These are phyloP conservation scores for Podospora australis DNA, from an alignment of 495 filamentous ascomycete species.

Conservation along the genomic window DNA sequence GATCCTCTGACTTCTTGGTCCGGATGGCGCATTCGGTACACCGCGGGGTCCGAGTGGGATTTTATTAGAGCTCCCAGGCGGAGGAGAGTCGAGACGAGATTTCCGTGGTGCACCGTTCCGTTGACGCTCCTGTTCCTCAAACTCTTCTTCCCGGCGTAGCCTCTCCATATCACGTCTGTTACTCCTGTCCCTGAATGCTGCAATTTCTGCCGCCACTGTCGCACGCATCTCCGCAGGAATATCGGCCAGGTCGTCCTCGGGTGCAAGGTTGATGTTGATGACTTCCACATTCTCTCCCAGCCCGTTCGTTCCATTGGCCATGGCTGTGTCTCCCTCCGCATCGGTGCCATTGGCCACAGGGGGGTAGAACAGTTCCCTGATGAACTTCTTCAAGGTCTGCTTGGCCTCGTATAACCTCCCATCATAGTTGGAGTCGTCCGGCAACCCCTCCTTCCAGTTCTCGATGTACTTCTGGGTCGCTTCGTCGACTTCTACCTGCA, in stretches of 20 bases:
- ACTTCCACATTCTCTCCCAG: constrained; percentile 65
- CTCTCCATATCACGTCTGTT: constrained; percentile 84
- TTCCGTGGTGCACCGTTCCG: constrained; percentile 57
- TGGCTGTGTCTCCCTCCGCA: constrained; percentile 57
- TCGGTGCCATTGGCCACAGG: constrained; percentile 44
- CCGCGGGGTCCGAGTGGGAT: constrained; percentile 82
- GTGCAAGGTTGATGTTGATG: constrained; percentile 81
- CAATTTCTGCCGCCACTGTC: constrained; percentile 89
- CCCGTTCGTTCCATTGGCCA: constrained; percentile 58
- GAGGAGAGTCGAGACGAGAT: constrained; percentile 64
- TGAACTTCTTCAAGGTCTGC: constrained; percentile 51
- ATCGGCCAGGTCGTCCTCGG: constrained; percentile 91
- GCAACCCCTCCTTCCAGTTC: constrained; percentile 60
- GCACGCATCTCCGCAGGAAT: constrained; percentile 97
- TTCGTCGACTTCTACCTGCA: constrained; percentile 76
- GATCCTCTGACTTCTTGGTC: constrained; percentile 61
- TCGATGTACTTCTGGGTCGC: constrained; percentile 74
- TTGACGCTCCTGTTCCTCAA: constrained; percentile 78
- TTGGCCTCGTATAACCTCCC: constrained; percentile 64
- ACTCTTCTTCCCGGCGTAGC: constrained; percentile 78
- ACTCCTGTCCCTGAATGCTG: constrained; percentile 86
- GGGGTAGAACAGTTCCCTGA: constrained; percentile 70
- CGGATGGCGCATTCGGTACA: constrained; percentile 71
- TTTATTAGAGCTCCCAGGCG: constrained; percentile 51
- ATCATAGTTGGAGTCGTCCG: constrained; percentile 60